Evolutionary conservation across 2,329 filamentous ascomycete genomes (phyloP), one percentile per base, ranked within the genome.

Genomic region (Ophiostoma himal-ulmi): DNA sequence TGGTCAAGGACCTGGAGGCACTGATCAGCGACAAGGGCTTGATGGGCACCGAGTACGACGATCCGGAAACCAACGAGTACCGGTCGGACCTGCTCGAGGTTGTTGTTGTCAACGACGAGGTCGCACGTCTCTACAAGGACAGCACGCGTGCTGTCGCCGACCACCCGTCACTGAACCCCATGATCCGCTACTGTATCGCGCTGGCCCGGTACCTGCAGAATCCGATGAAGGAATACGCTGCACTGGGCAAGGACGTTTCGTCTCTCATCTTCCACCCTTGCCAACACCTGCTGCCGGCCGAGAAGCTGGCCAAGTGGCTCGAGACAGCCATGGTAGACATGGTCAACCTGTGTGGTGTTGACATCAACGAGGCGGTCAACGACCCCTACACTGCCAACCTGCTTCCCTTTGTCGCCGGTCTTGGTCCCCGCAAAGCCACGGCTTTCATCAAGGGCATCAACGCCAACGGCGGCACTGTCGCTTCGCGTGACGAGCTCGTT

Each of bases 301-400:
- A 98, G 52, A 94, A 96, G 81, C 84, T 99, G 54, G 82, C 90
- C 73, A 93, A 92, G 78, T 88, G 93, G 72, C 85, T 99, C 20
- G 95, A 99, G 76, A 96, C 92, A n/a, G 93, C 94, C 64, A 92
- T 99, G 88, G 94, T 99, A 13, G 95, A 99, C 78, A 97, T 97
- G 86, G 95, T 99, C 75, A 99, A 99, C 78, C 88, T 99, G 62
- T 93, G 94, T 65, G 95, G 95, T 77, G 92, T 99, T 52, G 92
- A 98, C 76, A 91, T 99, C 77, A 97, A 97, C 76, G 94, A 97
- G 74, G 93, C 94, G 17, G 89, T 96, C 70, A 85, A 84, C 60
- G 92, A 97, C 78, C 78, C 88, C 1, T 93, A 95, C 76, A 91
- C 91, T 10, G 93, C 93, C 17, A 95, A 94, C 74, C 85, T 99